Base-by-base conservation (phyloP, 2,329 filamentous ascomycete species). In the Trichoderma arundinaceum region DNA sequence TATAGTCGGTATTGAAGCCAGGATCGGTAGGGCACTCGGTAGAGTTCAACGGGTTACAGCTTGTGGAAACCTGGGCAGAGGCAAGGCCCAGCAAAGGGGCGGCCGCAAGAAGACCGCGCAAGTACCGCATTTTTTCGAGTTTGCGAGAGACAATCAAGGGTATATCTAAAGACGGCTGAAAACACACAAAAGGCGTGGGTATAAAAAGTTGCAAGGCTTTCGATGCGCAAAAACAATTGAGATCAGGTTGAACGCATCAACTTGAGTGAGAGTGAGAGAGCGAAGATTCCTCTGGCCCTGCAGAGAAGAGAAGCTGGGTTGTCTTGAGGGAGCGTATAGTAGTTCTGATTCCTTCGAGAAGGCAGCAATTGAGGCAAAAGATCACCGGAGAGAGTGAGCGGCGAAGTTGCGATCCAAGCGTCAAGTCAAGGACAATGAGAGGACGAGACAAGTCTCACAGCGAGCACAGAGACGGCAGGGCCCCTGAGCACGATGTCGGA, bases 1-100 rank as follows among this genome's bases (percentile, higher is more conserved):
- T 81, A 76, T 88, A 83, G 38, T 83, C 76, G 60, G 86, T 86
- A 64, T 89, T 87, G 17, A 96, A 84, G 12, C 91, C 93, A 2
- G 87, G 83, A 75, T 95, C 85, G 46, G 87, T 76, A 1, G 90
- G 87, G 75, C 93, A 96, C 69, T 80, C 77, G 49, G 84, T 87
- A 67, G 80, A 78, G 69, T 92, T 84, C 72, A 90, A 82, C 5
- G 94, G 94, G 74, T 96, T 89, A 81, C 94, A 98, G 48, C 83
- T 77, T 7, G 91, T 92, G 64, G 79, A 87, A 38, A 93, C 92
- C 77, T 97, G 94, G 56, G 90, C 92, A 43, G 83, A 70, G 54
- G 82, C 81, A 49, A 84, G 76, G 64, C 84, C 73, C 9, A 81
- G 63, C 65, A 85, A 72, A 64, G 78, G 74, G 60, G 79, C 79